Evolutionary conservation across 495 filamentous ascomycete species (phyloP), one percentile per base, ranked within the genome.

Genomic region (Penicillium canariense): DNA sequence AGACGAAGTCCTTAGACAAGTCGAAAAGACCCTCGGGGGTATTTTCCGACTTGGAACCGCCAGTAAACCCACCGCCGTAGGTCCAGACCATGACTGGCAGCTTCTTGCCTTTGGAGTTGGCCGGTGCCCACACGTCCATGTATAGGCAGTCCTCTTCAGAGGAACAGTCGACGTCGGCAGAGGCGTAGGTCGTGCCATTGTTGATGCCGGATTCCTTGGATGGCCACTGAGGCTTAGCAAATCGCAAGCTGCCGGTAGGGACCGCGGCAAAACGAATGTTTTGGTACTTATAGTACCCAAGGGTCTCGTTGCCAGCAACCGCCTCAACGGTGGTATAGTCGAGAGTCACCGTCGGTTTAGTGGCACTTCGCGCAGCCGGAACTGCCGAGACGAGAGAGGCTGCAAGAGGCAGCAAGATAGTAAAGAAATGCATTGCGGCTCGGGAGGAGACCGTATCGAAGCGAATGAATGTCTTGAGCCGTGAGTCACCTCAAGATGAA

Each of bases 241-340:
- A 86, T 23, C 83, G 72, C n/a, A 81, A 68, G 30, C 77, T 61
- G 3, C 80, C 81, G 3, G 78, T 73, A 0, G 82, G 81, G 11
- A 77, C 74, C 1, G 80, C 77, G 8, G 78, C 83, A 63, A 77
- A 86, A 1, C 82, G 74, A 52, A 85, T 82, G 49, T 84, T 85
- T 17, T 65, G 65, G 42, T 67, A 68, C 3, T 59, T 58, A 40
- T 70, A 67, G 28, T 63, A 63, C 10, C 60, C 60, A 6, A 63
- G 14, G 2, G 48, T 54, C 11, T 35, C 34, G 35, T 63, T 63
- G 30, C 60, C 60, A 15, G 55, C 55, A 11, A 51, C 55, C 2
- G 59, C 51, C 10, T 48, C 15, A 32, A 62, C 40, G 3, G 55
- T 62, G 32, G 39, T 55, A 34, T 62, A 62, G 42, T 55, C 59